phyloP scores from a whole-genome alignment of 2,329 filamentous ascomycete species.

The Metarhizium rileyi region DNA sequence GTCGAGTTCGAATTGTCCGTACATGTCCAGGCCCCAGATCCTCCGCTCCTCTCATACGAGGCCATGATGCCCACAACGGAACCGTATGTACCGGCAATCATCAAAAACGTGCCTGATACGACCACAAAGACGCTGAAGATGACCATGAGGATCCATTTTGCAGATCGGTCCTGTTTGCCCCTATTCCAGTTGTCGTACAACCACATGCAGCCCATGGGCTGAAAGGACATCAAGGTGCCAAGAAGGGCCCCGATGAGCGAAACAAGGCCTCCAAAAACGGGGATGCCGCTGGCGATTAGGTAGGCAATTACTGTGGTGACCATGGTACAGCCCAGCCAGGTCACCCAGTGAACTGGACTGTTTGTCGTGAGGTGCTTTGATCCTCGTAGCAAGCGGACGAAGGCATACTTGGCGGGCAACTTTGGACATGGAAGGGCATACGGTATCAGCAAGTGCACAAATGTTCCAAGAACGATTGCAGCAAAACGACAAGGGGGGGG shows the following conservation, averaged over 20 bases:
- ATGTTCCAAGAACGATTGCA: neutral
- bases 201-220: slow-evolving; percentile 20
- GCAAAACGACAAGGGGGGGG: neutral
- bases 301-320: slow-evolving; percentile 13
- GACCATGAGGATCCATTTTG: slow-evolving; percentile 7
- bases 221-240: slow-evolving; percentile 19
- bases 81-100: slow-evolving; percentile 34
- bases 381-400: slow-evolving; percentile 19
- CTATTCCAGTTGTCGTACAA: slow-evolving; percentile 17
- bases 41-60: slow-evolving; percentile 23
- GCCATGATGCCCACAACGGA: slow-evolving; percentile 26
- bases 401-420: slow-evolving; percentile 17
- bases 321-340: slow-evolving; percentile 18
- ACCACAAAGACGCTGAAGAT: slow-evolving; percentile 5
- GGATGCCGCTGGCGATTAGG: slow-evolving; percentile 11
- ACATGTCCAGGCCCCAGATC: slow-evolving; percentile 30
- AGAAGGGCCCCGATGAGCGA: slow-evolving; percentile 21
- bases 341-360: slow-evolving; percentile 17
- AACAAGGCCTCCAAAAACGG: slow-evolving; percentile 23
- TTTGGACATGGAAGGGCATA: neutral
- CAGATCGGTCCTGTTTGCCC: neutral
- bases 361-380: slow-evolving; percentile 20
- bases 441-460: neutral
- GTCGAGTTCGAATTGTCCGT: slow-evolving; percentile 30
- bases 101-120: slow-evolving; percentile 24